Base-by-base conservation (phyloP, 108 stramenopile genomes). In the Discostella stelligeroides region DNA sequence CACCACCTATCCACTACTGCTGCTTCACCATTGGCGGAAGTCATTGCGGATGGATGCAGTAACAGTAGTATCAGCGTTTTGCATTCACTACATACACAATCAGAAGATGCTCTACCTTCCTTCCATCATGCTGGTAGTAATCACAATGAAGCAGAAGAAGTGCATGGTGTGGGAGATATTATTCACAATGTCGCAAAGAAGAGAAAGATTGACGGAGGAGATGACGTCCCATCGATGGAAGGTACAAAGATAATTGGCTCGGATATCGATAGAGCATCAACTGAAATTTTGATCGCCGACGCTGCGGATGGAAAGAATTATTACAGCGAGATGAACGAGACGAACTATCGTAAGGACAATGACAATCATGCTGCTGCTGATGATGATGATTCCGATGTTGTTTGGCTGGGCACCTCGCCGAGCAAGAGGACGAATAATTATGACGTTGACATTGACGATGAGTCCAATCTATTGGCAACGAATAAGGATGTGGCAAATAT, bases 321-420 rank as follows among this genome's bases (percentile, higher is more conserved):
- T 13, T 43, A 23, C 2, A 61, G 24, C 7, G 21, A 13, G 39
- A 34, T 7, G 18, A 37, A 20, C 12, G 58, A 59, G 3, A 30
- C 27, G 7, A 40, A 2, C 3, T 3, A 37, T 38, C 29, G 2
- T 20, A 10, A 43, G 8, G 40, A 54, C 37, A 8, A 43, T 24
- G 14, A 43, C 1, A 17, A 39, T 18, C 14, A 23, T 17, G 69
- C 59, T 24, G 58, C 59, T 50, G 69, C 59, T 18, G 23, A 23
- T 17, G 69, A 70, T 24, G 58, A 70, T 50, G 69, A 70, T 37
- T 59, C 57, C 12, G 69, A 70, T 56, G 60, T 70, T 60, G 8
- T 60, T 8, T 70, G 69, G 34, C 42, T 54, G 69, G 69, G 42
- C 28, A 55, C 69, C 0, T 70, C 69, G 53, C 12, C 43, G 38